phyloP scores from a whole-genome alignment of 345 rosid species.

The Syzygium aqueum region DNA sequence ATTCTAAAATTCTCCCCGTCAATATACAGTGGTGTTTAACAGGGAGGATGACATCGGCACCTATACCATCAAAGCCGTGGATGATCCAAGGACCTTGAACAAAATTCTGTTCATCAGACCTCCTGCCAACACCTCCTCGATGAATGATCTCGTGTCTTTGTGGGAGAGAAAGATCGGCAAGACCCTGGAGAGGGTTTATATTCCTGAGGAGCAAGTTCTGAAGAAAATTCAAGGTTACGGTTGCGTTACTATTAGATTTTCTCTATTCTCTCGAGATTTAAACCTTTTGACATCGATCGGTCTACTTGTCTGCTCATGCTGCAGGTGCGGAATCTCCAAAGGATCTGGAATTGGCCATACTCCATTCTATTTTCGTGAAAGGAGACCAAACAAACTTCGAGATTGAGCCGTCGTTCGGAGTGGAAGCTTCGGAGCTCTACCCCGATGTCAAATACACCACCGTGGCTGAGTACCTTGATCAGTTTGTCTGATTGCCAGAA shows the following conservation, averaged over 20 bases:
- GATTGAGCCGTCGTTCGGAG: background rate
- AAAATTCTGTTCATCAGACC: background rate
- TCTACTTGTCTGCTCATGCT: background rate
- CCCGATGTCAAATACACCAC: conserved; percentile 3
- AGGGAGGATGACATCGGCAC: conserved; percentile 4
- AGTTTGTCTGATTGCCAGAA: background rate
- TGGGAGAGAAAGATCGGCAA: background rate
- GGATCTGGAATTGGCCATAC: background rate
- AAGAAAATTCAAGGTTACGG: background rate
- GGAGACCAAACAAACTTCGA: background rate
- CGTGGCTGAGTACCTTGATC: background rate
- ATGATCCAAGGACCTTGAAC: conserved; percentile 9
- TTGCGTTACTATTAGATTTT: background rate
- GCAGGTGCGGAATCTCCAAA: background rate
- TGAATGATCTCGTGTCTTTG: background rate
- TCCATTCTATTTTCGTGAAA: background rate
- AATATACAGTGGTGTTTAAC: background rate
- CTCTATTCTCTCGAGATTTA: background rate
- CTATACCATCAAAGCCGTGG: conserved; percentile 6
- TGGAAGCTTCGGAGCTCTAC: conserved; percentile 9
- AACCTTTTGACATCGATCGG: background rate
- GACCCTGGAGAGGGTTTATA: background rate
- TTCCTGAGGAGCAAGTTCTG: background rate
- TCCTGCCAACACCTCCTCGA: background rate
- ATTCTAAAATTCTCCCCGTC: background rate